Evolutionary conservation across 176 grass and related monocot genomes (phyloP).

Genomic region (Thinopyrum elongatum): DNA sequence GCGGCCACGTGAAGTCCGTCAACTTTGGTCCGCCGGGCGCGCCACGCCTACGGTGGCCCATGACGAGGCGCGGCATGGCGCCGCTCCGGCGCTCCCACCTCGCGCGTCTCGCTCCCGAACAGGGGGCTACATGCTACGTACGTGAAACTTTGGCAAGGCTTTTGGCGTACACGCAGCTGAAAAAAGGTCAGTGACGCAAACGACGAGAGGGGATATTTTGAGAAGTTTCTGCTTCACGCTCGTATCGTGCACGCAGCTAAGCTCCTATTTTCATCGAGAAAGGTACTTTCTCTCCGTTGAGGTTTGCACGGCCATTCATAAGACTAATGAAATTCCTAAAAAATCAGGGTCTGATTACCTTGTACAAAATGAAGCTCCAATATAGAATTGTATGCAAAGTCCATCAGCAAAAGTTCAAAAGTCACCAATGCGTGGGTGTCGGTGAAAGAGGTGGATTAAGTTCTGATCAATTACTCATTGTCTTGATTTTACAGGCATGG

Average conservation of each 20-base stretch:
- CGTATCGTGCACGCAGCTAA: not conserved
- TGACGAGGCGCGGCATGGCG: not conserved
- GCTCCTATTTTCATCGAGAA: not conserved
- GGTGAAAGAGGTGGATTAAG: no score
- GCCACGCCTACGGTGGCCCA: constrained; percentile 24
- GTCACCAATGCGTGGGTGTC: no score
- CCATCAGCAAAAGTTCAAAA: no score
- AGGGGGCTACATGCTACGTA: no score
- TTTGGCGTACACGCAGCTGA: constrained; percentile 21
- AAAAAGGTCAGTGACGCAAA: not conserved
- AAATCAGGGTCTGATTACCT: no score
- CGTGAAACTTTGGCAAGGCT: not conserved
- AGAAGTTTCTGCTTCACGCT: not conserved
- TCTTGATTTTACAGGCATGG: no score
- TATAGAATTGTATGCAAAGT: no score
- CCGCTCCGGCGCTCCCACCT: not conserved
- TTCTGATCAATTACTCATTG: no score
- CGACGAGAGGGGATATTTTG: not conserved
- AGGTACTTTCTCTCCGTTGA: not conserved
- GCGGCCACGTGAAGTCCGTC: constrained; percentile 22
- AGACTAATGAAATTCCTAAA: no score
- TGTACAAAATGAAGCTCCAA: no score
- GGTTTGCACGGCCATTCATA: not conserved
- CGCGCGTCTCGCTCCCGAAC: not conserved
- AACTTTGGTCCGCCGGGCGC: not conserved